Evolutionary conservation across 2,329 filamentous ascomycete genomes (phyloP), one percentile per base, ranked within the genome.

Genomic region (Trichoderma koningiopsis): DNA sequence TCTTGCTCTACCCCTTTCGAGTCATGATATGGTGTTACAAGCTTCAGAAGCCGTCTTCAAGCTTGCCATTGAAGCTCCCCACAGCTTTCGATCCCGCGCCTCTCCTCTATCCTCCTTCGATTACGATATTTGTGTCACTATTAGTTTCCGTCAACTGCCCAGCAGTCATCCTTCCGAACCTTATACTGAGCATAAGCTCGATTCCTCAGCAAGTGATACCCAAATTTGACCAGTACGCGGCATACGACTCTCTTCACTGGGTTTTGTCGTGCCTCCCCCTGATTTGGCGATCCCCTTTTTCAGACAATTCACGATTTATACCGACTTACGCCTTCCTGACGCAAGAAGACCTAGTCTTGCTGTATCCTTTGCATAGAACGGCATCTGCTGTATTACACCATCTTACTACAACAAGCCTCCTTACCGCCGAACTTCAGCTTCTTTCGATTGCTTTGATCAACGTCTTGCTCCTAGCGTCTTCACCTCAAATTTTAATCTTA

Each of bases 51-150:
- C 79, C 83, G 3, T 78, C 79, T n/a, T 78, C 72, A 33, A 74
- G 72, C 69, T 73, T 83, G 35, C 81, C 83, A 1, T 74, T 90
- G 43, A 77, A 77, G 35, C 83, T 97, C 47, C 93, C 94, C 0
- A 82, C 88, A 4, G 85, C 87, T n/a, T 97, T 97, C 79, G 95
- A 98, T 76, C 94, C 94, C 3, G 95, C 95, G 7, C 93, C 94
- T 13, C 84, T 97, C n/a, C 80, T 97, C 69, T 98, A 97, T 77
- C 95, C 95, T 22, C 86, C 91, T 6, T 80, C 90, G 2, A 84
- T 97, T 35, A 93, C 94, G 0, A 81, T 94, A 19, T 84, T 94
- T 57, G 91, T 96, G 33, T 89, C 94, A 1, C 82, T 96, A 5
- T 89, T 94, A 11, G 84, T 97, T 53, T 88, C 89, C 8, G 83